Evolutionary conservation across 352 stramenopile species (phyloP), one percentile per base, ranked within the genome.

Genomic region (Aphanomyces euteiches): DNA sequence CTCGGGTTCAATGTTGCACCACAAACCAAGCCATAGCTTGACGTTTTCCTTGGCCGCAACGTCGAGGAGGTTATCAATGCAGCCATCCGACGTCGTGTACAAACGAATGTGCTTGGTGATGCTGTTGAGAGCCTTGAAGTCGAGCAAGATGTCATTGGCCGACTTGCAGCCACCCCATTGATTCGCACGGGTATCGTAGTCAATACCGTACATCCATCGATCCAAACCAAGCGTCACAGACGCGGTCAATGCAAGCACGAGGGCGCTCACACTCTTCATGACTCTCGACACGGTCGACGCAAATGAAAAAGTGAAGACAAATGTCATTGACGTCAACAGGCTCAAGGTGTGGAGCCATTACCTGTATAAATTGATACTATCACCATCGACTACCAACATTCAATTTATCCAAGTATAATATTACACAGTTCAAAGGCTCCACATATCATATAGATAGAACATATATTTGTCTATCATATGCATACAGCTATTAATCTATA

Each of bases 1-100:
- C 36, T n/a, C 13, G 12, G 39, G 36, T 6, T 57, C 47, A 12
- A 58, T 50, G 34, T 69, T 50, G 12, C 79, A 87, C 82, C 82
- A 93, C 45, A 93, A 79, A 28, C 83, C 85, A 4, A 93, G 71
- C 56, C 82, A 77, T 40, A 93, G 72, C 61, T 87, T 72, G n/a
- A 91, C 38, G 3, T 81, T 77, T 13, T 73, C 77, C 1, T 72
- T 70, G 60, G 82, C 80, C 39, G 82, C 85, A 17, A 75, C 75
- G 56, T 90, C 79, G 21, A 81, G 19, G 21, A 93, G 74, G 34
- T 74, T 81, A 15, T 56, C 36, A n/a, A 47, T 69, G 63, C 63
- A 69, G 12, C 28, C 34, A 37, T 61, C 21, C 0, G 13, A 19
- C 21, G 43, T 69, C 63, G 63, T 54, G 77, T 90, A 89, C 66